Percentiles rank a stretch among this genome's conserved stretches.
Conservation (phyloP, 2,329 filamentous ascomycete genomes). For the Trichoderma sp. region DNA sequence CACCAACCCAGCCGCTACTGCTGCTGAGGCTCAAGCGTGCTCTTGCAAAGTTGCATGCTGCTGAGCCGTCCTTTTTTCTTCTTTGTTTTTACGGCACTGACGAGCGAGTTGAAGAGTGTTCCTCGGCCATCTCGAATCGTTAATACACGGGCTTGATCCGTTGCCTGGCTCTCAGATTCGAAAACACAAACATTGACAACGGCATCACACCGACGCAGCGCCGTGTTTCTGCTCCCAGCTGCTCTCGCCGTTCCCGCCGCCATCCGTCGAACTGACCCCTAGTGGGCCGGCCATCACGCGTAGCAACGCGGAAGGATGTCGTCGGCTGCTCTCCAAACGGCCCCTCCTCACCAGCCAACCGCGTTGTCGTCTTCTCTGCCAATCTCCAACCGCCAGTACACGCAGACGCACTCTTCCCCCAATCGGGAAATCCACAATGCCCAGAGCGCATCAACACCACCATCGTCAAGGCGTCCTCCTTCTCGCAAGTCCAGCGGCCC, state of each 20-base stretch:
- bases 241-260: neutral
- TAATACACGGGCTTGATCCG: neutral
- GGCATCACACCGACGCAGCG: neutral
- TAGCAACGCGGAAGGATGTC: slow-evolving; percentile 34
- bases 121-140: neutral
- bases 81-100: neutral
- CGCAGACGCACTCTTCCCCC: slow-evolving; percentile 50
- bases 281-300: slow-evolving; percentile 17
- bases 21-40: neutral
- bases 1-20: slow-evolving; percentile 2
- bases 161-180: neutral
- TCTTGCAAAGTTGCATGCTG: slow-evolving; percentile 1
- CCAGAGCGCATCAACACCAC: slow-evolving; percentile 46
- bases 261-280: neutral
- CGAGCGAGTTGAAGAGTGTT: neutral
- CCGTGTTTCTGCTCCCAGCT: neutral
- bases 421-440: slow-evolving; percentile 57
- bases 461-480: slow-evolving; percentile 51
- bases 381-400: slow-evolving; percentile 50
- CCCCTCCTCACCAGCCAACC: slow-evolving; percentile 54
- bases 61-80: neutral
- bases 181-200: neutral
- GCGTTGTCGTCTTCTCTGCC: slow-evolving; percentile 48
- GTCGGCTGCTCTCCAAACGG: slow-evolving; percentile 61
- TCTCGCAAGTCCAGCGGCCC: slow-evolving; percentile 53